These are phyloP conservation scores for Cystobasidium slooffiae DNA, from an alignment of 1,284 basidiomycete species.

Conservation along the genomic window DNA sequence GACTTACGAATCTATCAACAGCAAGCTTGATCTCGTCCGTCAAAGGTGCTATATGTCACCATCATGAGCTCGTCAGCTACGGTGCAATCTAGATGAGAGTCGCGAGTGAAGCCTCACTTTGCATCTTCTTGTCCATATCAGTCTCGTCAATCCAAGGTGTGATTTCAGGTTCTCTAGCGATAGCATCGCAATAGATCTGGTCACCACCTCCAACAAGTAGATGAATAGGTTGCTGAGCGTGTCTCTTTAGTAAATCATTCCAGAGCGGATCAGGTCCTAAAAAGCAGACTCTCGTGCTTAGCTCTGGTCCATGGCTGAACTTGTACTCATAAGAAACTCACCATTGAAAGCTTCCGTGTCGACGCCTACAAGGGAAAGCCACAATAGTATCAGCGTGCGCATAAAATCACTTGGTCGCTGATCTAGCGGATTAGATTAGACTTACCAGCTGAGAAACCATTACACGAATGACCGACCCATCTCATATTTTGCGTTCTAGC, in stretches of 20 bases:
- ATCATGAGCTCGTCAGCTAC: neutral
- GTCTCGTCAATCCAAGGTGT: constrained; percentile 78
- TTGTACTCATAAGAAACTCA: no score
- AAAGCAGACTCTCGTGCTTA: no score
- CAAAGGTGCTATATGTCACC: constrained; percentile 55
- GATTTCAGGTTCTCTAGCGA: constrained; percentile 61
- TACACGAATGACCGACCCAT: constrained; percentile 68
- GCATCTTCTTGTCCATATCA: constrained; percentile 69
- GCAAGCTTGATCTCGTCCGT: constrained; percentile 74
- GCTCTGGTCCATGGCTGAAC: no score
- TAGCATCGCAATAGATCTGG: constrained; percentile 64
- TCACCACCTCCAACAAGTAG: constrained; percentile 69
- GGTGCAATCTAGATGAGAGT: no score
- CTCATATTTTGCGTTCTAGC: constrained; percentile 82
- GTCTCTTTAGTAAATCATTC: constrained; percentile 83
- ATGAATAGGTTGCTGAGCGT: constrained; percentile 81
- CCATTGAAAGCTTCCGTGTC: constrained; percentile 58
- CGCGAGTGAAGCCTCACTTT: constrained; percentile 57
- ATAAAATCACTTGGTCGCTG: neutral
- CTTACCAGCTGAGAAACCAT: constrained; percentile 73
- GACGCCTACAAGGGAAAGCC: constrained; percentile 62
- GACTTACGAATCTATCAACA: constrained; percentile 71
- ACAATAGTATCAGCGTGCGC: constrained; percentile 57
- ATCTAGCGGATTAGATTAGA: constrained; percentile 60
- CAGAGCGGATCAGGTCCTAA: constrained; percentile 67